Evolutionary conservation across 2,329 filamentous ascomycete genomes (phyloP), one percentile per base, ranked within the genome.

Genomic region (Colletotrichum sp.): DNA sequence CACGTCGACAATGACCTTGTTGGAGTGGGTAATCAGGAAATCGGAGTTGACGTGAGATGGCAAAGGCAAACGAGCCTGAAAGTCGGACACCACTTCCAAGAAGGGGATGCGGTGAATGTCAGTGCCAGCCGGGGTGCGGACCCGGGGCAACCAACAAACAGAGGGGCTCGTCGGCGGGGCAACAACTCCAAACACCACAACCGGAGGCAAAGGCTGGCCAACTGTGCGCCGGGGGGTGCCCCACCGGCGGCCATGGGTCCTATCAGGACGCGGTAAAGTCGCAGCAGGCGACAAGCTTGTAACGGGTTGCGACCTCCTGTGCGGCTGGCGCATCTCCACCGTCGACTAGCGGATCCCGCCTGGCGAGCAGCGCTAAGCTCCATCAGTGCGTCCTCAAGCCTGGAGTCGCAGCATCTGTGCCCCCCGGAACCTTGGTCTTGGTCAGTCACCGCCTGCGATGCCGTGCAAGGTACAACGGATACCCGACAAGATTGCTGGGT

Each of bases 141-240:
- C 72, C 68, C 72, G 68, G 72, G 68, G 72, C 72, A 72, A 74
- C 75, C 69, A 76, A 76, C 75, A 77, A 77, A 75, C 69, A 76
- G 69, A 73, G 71, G 76, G 75, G 76, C 74, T 58, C 21, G 76
- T 77, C 71, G 76, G 62, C 75, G 43, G 74, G 76, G 76, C 55
- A 72, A 77, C 70, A 8, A n/a, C 24, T 61, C 71, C 72, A 73
- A 73, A 70, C 71, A 70, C 51, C 15, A 12, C 29, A 61, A 31
- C 16, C n/a, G 21, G 29, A 61, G 31, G 18, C 29, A 61, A 18
- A 33, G 31, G 38, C 38, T 47, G 38, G 38, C 38, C 38, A 47
- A 47, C 18, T 47, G 38, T 31, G 12, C 29, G n/a, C 29, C 31
- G 18, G 27, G 27, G 43, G 62, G 3, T 1, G 16, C 43, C 31